Percentiles rank a stretch among this genome's conserved stretches.
These are phyloP conservation scores for Drosera capensis DNA, from an alignment of 148 eudicot genomes.

Conservation along the genomic window DNA sequence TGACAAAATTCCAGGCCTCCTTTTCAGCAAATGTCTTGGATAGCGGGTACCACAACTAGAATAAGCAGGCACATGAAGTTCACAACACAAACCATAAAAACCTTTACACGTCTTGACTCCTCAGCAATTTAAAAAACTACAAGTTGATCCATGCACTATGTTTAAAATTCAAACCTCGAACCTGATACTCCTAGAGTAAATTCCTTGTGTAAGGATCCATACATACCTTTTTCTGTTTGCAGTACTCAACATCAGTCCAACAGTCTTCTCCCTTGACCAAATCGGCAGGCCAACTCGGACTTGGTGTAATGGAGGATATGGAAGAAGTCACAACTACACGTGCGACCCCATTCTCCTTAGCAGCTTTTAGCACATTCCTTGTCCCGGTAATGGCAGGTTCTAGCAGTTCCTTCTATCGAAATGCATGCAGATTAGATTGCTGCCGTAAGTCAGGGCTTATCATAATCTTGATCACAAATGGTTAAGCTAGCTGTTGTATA, in stretches of 20 bases:
- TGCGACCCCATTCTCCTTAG: constrained; percentile 51
- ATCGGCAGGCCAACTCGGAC: constrained; percentile 69
- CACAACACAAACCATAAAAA: background rate
- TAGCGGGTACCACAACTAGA: constrained; percentile 63
- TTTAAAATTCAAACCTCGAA: too few species aligned
- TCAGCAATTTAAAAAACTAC: too few species aligned
- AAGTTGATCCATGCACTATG: too few species aligned
- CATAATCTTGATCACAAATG: too few species aligned
- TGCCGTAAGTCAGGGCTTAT: background rate
- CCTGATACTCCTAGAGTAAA: too few species aligned
- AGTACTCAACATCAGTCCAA: constrained; percentile 75
- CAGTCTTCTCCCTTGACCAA: constrained; percentile 53
- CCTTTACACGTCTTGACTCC: too few species aligned
- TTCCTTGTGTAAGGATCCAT: background rate
- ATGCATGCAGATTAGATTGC: background rate
- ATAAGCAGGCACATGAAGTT: background rate
- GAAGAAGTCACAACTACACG: constrained; percentile 92
- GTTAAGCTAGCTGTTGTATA: background rate
- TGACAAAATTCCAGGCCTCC: constrained; percentile 74
- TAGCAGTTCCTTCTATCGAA: constrained; percentile 43
- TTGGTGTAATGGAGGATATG: constrained; percentile 52
- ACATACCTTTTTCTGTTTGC: constrained; percentile 42
- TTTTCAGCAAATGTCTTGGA: constrained; percentile 77
- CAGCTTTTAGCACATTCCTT: constrained; percentile 54
- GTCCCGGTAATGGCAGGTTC: constrained; percentile 81